A percentile compares a stretch with the other conserved stretches of the same genome.
Evolutionary conservation across 2,329 filamentous ascomycete genomes (phyloP).

Genomic region (Verruconis gallopava): DNA sequence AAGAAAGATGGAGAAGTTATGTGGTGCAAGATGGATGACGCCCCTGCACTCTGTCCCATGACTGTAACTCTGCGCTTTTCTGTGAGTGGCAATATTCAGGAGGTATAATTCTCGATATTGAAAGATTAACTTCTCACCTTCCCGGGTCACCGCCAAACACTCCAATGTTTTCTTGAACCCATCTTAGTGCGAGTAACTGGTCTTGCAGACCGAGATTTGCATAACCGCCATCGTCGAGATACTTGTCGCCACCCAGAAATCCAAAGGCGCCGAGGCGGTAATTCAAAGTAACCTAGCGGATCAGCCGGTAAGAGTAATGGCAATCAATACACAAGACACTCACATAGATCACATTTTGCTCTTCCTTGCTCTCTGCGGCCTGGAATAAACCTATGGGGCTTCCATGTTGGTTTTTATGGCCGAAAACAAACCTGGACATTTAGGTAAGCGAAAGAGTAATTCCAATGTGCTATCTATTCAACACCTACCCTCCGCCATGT

Average conservation of each 20-base stretch:
- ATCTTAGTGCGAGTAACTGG: constrained; percentile 32
- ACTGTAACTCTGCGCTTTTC: constrained; percentile 26
- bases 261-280: constrained; percentile 46
- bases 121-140: no score
- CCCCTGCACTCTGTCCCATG: constrained; percentile 26
- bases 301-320: constrained; percentile 22
- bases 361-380: no score
- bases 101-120: no score
- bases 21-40: constrained; percentile 27
- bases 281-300: constrained; percentile 40
- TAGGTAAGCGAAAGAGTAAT: no score
- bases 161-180: constrained; percentile 31
- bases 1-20: constrained; percentile 16
- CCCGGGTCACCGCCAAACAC: constrained; percentile 24
- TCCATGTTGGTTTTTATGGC: no score
- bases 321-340: no score
- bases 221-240: constrained; percentile 21
- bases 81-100: no score
- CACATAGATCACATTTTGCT: no score
- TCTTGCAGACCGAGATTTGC: constrained; percentile 30
- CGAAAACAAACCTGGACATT: no score
- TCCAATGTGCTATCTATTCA: no score
- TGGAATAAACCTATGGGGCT: no score
- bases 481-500: no score
- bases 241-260: constrained; percentile 28